phyloP scores from a whole-genome alignment of 192 early-diverging fungal genomes.

The Backusella macrospora region DNA sequence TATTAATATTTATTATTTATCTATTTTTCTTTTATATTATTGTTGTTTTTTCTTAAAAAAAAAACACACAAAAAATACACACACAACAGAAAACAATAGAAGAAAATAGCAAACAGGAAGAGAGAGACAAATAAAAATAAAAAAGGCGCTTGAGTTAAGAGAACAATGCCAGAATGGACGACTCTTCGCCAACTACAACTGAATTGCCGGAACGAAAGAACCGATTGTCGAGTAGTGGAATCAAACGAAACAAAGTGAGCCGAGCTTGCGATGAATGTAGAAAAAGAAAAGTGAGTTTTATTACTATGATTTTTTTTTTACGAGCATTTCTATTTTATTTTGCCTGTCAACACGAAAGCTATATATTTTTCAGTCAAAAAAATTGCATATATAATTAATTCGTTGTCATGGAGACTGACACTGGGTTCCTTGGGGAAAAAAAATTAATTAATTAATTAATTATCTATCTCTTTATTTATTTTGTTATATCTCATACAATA shows the following conservation, averaged over 20 bases:
- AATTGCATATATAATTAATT: conserved; percentile 18
- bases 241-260: conserved; percentile 35
- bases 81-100: no score
- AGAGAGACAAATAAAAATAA: not conserved
- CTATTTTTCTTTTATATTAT: no score
- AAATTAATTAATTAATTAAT: not conserved
- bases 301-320: not conserved
- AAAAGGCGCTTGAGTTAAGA: not conserved
- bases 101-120: no score
- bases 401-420: not conserved
- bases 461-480: conserved; percentile 16
- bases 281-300: conserved; percentile 39
- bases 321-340: not conserved
- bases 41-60: no score
- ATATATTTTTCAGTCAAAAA: not conserved
- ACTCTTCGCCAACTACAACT: conserved; percentile 27
- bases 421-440: not conserved
- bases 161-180: conserved; percentile 32
- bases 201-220: conserved; percentile 33
- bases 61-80: no score
- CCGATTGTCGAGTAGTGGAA: conserved; percentile 17
- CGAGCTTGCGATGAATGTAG: conserved; percentile 43
- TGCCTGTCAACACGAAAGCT: not conserved
- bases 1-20: no score
- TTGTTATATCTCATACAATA: conserved; percentile 6